Base-by-base conservation (phyloP, 176 grass and related monocot genomes). In the Triticum monococcum region DNA sequence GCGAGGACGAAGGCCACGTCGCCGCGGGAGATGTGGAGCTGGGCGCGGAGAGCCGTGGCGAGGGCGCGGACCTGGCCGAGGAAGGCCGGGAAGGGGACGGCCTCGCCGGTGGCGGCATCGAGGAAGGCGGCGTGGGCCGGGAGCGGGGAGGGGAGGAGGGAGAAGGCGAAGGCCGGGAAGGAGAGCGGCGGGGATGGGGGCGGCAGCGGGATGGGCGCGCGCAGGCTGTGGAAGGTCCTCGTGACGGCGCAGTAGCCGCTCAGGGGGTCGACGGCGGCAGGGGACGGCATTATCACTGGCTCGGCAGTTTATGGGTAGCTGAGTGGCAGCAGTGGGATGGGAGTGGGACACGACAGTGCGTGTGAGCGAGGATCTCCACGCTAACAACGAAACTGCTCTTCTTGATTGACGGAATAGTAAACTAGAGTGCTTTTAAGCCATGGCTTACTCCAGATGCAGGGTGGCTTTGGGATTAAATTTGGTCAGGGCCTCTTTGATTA, bases 201-300 rank as follows among this genome's bases (percentile, higher is more conserved):
- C 8, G 90, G 85, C 26, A 86, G 50, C 12, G 68, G 81, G 14
- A 63, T 4, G 32, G 87, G 64, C 8, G 72, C 3, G 6, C 89
- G 88, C 38, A 95, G 77, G 81, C 88, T 95, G 71, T 89, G 80
- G 86, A 85, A 95, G 31, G 81, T 95, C 65, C 28, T 36, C 5
- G 83, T 95, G 16, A 68, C 28, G 24, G 84, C 83, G 74, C 85
- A 86, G 88, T 88, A 95, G 72, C 93, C 90, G 85, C 90, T 95
- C 40, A 80, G 18, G 22, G 82, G 82, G 52, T 95, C 88, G 23
- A 88, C 72, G 64, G 37, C 25, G 40, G 71, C 12, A 40, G 46
- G 1, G 26, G 74, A 36, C 81, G 67, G 46, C 88, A 86, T 86
- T 59, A 20, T 59, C 26, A 54, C 28, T 71, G 48, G 41, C 31